Evolutionary conservation across 2,329 filamentous ascomycete species (phyloP).

Genomic region (Penicillium glabrum): DNA sequence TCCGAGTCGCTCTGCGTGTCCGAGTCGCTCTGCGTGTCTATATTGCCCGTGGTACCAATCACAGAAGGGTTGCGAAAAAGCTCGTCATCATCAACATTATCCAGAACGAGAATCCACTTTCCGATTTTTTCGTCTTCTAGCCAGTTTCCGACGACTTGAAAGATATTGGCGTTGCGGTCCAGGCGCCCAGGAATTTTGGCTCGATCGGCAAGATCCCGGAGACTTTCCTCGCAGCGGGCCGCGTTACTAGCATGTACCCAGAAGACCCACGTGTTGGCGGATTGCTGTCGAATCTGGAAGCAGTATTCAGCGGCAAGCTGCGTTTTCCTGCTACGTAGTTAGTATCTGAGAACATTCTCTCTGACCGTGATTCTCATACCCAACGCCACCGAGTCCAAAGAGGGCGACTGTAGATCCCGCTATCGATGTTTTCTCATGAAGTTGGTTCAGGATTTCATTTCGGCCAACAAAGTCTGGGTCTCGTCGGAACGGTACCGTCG

Average conservation of each 20-base stretch:
- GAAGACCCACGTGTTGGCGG: not conserved
- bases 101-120: constrained; percentile 20
- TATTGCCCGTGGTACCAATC: not conserved
- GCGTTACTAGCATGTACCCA: not conserved
- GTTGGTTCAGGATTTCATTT: too few species aligned
- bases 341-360: not conserved
- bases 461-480: too few species aligned
- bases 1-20: too few species aligned
- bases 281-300: not conserved
- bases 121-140: constrained; percentile 8
- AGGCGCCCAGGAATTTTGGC: constrained; percentile 16
- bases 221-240: not conserved
- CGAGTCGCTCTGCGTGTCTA: not conserved
- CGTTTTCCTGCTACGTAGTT: not conserved
- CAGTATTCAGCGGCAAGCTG: not conserved
- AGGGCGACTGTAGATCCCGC: not conserved
- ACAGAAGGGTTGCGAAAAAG: constrained; percentile 1
- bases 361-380: not conserved
- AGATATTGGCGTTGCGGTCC: constrained; percentile 23
- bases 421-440: too few species aligned
- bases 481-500: too few species aligned
- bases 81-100: constrained; percentile 19
- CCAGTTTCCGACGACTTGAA: constrained; percentile 23
- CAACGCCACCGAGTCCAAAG: not conserved
- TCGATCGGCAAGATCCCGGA: not conserved